Base-by-base conservation (phyloP, 257 asterid genomes). In the Plantago ovata region DNA sequence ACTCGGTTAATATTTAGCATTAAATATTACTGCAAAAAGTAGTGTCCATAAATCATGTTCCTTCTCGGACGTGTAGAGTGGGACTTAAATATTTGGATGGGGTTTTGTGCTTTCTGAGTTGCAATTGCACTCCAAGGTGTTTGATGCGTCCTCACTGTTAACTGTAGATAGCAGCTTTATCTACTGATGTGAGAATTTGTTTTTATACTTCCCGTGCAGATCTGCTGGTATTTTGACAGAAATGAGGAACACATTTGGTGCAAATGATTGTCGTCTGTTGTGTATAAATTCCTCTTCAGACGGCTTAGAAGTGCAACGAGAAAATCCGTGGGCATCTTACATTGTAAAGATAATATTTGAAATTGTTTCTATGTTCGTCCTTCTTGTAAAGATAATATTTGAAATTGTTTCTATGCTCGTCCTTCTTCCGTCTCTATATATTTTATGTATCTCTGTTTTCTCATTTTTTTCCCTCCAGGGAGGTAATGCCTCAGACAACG, bases 221-320 rank as follows among this genome's bases (percentile, higher is more conserved):
- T 84, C 95, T 64, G 63, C 77, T 63, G 81, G 77, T 64, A 78
- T 81, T 63, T 68, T 93, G 74, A 68, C 95, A 56, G 88, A 84
- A 64, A 86, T 89, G 97, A 82, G 78, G 77, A 77, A 71, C 66
- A 75, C 94, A 50, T 93, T 89, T 89, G 97, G 97, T 75, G 69
- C 82, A 58, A 81, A 74, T 75, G 88, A 79, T 78, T 89, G 96
- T 62, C 92, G 75, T 28, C 69, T 93, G 68, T 68, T 89, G 81
- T 81, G 94, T 76, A 77, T 89, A 66, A 89, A 93, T 71, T 82
- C 99, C 51, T 83, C 94, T 16, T 68, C 65, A 32, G 82, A 79
- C 67, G 92, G 87, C 60, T 55, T 67, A 23, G 81, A 65, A 73
- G 79, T 71, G 66, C 81, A 76, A 63, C 77, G 63, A 53, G 91